These are phyloP conservation scores for Farysia itapuensis DNA, from an alignment of 1,284 basidiomycete genomes.

Conservation along the genomic window DNA sequence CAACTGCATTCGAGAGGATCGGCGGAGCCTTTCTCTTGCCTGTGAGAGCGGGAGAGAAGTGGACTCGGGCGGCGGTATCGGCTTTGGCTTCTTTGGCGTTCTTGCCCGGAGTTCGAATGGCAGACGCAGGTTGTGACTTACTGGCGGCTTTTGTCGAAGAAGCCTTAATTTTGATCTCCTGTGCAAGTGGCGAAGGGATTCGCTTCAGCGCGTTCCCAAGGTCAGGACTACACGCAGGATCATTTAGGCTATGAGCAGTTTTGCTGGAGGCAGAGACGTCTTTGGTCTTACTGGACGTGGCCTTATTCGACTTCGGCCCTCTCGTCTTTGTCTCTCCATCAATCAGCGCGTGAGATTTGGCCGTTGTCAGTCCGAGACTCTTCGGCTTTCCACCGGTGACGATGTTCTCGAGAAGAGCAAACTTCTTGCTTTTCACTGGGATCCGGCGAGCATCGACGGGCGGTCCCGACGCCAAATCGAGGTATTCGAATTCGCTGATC, in stretches of 20 bases:
- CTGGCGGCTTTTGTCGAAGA: constrained; percentile 1
- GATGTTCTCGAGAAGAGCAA: constrained; percentile 60
- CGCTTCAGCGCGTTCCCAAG: constrained; percentile 6
- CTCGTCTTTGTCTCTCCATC: constrained; percentile 12
- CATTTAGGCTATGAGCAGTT: constrained; percentile 1
- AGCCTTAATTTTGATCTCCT: constrained; percentile 22
- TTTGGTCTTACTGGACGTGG: neutral
- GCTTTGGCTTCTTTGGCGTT: constrained; percentile 22
- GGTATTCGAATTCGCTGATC: constrained; percentile 62
- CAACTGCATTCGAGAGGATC: constrained; percentile 51
- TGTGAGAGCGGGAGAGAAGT: constrained; percentile 57
- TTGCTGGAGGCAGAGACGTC: neutral
- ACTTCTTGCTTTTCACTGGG: constrained; percentile 60
- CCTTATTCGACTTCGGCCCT: too few species aligned
- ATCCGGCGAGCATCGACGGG: constrained; percentile 60
- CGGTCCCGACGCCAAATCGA: constrained; percentile 63
- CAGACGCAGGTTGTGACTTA: constrained; percentile 31
- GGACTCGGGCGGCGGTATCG: constrained; percentile 22
- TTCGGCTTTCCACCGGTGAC: constrained; percentile 60
- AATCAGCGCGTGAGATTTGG: constrained; percentile 6
- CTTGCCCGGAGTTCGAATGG: constrained; percentile 33
- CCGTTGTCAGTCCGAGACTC: constrained; percentile 48
- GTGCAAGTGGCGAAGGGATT: constrained; percentile 32
- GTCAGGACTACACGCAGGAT: constrained; percentile 4
- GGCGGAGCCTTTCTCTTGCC: constrained; percentile 50